A percentile compares a stretch with the other conserved stretches of the same genome.
These are phyloP conservation scores for Elsinoe fawcettii DNA, from an alignment of 2,329 filamentous ascomycete genomes.

Conservation along the genomic window DNA sequence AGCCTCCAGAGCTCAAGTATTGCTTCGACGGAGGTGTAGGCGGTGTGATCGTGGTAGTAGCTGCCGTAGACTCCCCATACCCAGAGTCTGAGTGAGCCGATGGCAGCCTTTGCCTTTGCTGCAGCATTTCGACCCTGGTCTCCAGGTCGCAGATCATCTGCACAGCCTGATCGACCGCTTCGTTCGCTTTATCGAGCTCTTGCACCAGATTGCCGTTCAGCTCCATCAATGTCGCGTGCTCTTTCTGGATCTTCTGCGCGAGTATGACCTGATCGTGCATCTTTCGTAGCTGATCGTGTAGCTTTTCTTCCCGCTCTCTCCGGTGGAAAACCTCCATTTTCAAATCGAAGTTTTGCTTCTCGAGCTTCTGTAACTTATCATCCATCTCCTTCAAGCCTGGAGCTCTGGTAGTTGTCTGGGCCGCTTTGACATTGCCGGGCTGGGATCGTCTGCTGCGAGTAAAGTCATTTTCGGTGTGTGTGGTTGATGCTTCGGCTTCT, in stretches of 20 bases:
- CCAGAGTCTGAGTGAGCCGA: slow-evolving; percentile 13
- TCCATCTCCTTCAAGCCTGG: slow-evolving; percentile 62
- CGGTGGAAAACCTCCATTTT: slow-evolving; percentile 66
- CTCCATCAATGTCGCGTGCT: slow-evolving; percentile 45
- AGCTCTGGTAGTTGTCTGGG: slow-evolving; percentile 18
- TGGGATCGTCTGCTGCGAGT: slow-evolving; percentile 14
- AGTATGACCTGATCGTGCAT: slow-evolving; percentile 46
- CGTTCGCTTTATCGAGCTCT: slow-evolving; percentile 61
- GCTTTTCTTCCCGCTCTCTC: slow-evolving; percentile 52
- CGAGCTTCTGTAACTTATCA: slow-evolving; percentile 58
- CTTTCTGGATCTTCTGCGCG: slow-evolving; percentile 28
- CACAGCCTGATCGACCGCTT: slow-evolving; percentile 63
- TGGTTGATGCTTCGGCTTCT: slow-evolving; percentile 26
- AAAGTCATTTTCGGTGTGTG: slow-evolving; percentile 22
- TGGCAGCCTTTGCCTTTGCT: slow-evolving; percentile 18
- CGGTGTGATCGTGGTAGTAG: background rate
- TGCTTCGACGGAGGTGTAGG: slow-evolving; percentile 2
- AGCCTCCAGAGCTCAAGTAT: background rate
- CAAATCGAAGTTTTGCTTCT: slow-evolving; percentile 70
- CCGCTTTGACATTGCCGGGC: slow-evolving; percentile 9
- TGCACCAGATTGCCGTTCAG: slow-evolving; percentile 52
- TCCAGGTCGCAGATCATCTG: slow-evolving; percentile 61
- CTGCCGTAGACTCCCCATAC: slow-evolving; percentile 2
- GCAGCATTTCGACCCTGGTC: slow-evolving; percentile 31
- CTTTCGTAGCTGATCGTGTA: slow-evolving; percentile 52